Conservation (phyloP, 73 alveolate genomes). For the Stentor roeselii region DNA sequence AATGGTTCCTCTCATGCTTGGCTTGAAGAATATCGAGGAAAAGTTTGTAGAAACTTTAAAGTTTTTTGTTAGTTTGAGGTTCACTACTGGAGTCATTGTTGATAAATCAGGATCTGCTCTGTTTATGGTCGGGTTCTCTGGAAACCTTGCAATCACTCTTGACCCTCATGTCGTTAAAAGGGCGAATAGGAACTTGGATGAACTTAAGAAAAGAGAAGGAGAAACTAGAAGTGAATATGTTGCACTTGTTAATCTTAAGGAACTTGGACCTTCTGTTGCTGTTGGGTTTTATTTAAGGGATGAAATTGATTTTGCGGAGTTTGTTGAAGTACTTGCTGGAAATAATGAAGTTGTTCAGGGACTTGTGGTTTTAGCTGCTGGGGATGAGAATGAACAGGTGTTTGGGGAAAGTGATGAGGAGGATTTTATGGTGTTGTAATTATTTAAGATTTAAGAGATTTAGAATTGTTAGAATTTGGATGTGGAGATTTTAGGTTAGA, state of each 20-base stretch:
- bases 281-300: constrained; percentile 2
- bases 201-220: not conserved
- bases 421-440: no score
- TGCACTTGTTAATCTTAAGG: not conserved
- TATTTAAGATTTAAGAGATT: no score
- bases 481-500: no score
- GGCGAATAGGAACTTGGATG: not conserved
- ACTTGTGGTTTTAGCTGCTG: no score
- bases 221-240: not conserved
- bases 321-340: not conserved
- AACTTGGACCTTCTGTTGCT: constrained; percentile 4
- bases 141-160: constrained; percentile 57
- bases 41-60: constrained; percentile 44
- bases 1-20: constrained; percentile 56
- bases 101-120: constrained; percentile 86
- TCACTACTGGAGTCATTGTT: constrained; percentile 81
- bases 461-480: no score
- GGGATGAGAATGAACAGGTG: no score
- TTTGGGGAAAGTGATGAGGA: no score
- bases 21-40: constrained; percentile 39
- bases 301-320: not conserved
- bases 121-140: constrained; percentile 78
- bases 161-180: constrained; percentile 87
- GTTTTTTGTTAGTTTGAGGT: constrained; percentile 29
- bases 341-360: not conserved